Conservation (phyloP, 257 asterid genomes). For the Ophiorrhiza pumila region DNA sequence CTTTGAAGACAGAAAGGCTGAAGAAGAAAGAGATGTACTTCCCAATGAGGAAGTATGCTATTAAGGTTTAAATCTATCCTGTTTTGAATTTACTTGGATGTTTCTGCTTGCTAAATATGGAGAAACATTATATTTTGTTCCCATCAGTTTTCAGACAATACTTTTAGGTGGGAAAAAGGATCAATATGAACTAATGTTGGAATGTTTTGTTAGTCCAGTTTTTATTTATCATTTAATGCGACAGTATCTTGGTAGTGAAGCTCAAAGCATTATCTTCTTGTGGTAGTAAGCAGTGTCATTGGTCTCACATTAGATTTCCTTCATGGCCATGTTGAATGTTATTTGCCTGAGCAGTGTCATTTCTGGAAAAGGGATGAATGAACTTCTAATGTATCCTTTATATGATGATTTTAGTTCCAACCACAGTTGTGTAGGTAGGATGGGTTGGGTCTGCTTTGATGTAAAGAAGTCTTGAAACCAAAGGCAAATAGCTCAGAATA, state of each 20-base stretch:
- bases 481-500: too few relatives aligned
- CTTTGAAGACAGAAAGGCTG: slow-evolving; percentile 65
- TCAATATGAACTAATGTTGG: not conserved
- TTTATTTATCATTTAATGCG: not conserved
- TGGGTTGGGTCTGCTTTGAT: too few relatives aligned
- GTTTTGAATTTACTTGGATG: not conserved
- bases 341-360: too few relatives aligned
- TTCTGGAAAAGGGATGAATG: too few relatives aligned
- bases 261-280: too few relatives aligned
- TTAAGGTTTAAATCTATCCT: slow-evolving; percentile 42
- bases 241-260: not conserved
- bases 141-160: not conserved
- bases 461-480: too few relatives aligned
- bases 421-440: too few relatives aligned
- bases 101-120: not conserved
- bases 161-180: not conserved
- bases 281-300: not conserved
- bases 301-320: not conserved
- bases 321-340: too few relatives aligned
- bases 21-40: slow-evolving; percentile 73
- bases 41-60: slow-evolving; percentile 72
- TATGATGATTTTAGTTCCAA: too few relatives aligned
- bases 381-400: too few relatives aligned
- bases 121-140: slow-evolving; percentile 15
- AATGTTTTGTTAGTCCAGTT: not conserved